Base-by-base conservation (phyloP, 2,329 filamentous ascomycete genomes). In the Anthostomella pinea region DNA sequence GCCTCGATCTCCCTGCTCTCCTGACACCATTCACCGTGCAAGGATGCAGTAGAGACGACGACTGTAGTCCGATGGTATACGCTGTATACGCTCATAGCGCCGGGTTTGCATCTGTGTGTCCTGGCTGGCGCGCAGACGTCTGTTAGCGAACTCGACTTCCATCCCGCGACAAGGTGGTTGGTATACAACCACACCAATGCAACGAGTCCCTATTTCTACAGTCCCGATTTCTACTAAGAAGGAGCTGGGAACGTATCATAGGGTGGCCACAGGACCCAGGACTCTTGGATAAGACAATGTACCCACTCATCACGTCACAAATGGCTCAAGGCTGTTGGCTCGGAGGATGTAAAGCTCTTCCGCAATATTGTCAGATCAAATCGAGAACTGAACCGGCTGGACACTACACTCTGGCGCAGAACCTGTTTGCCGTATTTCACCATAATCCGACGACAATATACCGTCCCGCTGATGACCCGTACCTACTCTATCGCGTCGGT, bases 361-460 rank as follows among this genome's bases (percentile, higher is more conserved):
- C 68, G 64, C 13, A 66, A 62, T 13, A 57, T 72, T 13, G 64
- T 68, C 18, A 56, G 69, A 11, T 70, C 2, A 70, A 71, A 41
- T 71, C 68, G 0, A 49, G 51, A 2, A 60, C 47, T 0, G 70
- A 69, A 0, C 68, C 70, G 0, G 53, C 58, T 8, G 70, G 70
- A 0, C 70, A 69, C 0, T 73, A 72, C 28, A 31, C 41, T 4
- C 73, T 62, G 35, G 62, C 57, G 0, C 58, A 67, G 11, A 59
- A 62, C 5, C 50, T 74, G 0, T 59, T 62, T 3, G 53, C 57
- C 2, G 63, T 62, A 2, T 74, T 73, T 26, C 62, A 60, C 1
- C 70, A 73, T 38, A 74, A 73, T 21, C 66, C 68, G 1, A 66
- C 65, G 1, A 58, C 65, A 1, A 47, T 72, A 0, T 73, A 64